Base-by-base conservation (phyloP, 2,329 filamentous ascomycete genomes). In the Aspergillus hortae region DNA sequence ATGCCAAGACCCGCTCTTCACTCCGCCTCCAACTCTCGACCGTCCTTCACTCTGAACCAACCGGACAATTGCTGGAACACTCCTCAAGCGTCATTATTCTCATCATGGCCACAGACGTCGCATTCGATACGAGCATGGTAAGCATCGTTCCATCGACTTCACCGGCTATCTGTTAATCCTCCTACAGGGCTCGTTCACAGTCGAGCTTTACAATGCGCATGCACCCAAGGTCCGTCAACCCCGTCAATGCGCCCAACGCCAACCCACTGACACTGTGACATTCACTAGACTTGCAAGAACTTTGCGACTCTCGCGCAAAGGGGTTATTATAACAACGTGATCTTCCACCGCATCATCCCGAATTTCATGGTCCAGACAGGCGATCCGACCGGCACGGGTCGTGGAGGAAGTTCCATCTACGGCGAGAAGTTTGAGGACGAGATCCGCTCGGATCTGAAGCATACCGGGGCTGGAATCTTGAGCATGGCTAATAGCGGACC, bases 281-380 rank as follows among this genome's bases (percentile, higher is more conserved):
- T 6, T 19, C 49, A 15, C 25, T 62, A 87, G 70, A 92, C 91
- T 21, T 95, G 90, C 81, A 82, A 81, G 55, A 96, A 97, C 80
- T 97, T 97, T 76, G 70, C 80, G 23, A 89, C 88, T 4, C 89
- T 97, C 48, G 84, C 86, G 17, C 77, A 82, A 56, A 82, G 91
- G 61, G 89, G 89, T 61, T 97, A 96, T 82, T 99, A 96, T 82
- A 84, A 94, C 76, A 78, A 75, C 68, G 84, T 89, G 54, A 76
- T 92, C 66, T 92, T 97, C 80, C 94, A 97, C 78, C 91, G 94
- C 70, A 86, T 97, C 63, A 97, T 99, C 67, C 86, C 90, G 48
- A 85, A 90, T 74, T 99, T 99, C 79, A 97, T 99, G 92, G 81
- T 95, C 52, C 92, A 97, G 76, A 89, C 88, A 56, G 92, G 92